Percentiles rank a stretch among this genome's conserved stretches.
These are phyloP conservation scores for Cornus controversa DNA, from an alignment of 148 eudicot species.

Conservation along the genomic window DNA sequence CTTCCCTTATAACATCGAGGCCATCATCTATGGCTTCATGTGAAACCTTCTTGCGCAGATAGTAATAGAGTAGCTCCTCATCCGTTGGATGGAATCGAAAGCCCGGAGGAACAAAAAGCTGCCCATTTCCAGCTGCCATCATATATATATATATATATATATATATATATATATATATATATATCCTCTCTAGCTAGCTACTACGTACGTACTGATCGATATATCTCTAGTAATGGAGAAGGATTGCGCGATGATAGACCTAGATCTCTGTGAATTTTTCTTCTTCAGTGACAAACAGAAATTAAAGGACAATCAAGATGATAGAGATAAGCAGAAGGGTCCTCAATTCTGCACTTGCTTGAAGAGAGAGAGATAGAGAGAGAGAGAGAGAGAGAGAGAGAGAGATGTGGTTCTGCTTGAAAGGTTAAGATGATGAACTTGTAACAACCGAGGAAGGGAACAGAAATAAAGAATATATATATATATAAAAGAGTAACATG, in stretches of 20 bases:
- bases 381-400: constrained; percentile 9
- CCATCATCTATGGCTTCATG: constrained; percentile 72
- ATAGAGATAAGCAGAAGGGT: too few species aligned
- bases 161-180: too few species aligned
- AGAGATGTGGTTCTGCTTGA: not conserved
- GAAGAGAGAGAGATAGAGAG: not conserved
- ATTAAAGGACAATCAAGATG: not conserved
- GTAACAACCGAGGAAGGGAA: constrained; percentile 14
- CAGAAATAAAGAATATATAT: constrained; percentile 13
- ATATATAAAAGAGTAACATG: too few species aligned
- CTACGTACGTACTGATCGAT: too few species aligned
- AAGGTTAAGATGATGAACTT: not conserved
- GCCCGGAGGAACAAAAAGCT: constrained; percentile 82
- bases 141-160: not conserved
- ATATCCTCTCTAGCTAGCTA: not conserved
- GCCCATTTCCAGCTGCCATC: constrained; percentile 61
- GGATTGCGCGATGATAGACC: too few species aligned
- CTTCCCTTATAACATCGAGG: constrained; percentile 89
- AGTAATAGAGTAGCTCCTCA: constrained; percentile 85
- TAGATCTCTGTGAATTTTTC: not conserved
- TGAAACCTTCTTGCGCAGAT: constrained; percentile 85
- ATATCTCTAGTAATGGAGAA: too few species aligned
- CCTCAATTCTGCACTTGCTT: constrained; percentile 5
- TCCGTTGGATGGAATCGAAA: constrained; percentile 96
- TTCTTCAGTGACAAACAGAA: not conserved